Conservation (phyloP, 108 stramenopile species). For the Skeletonema grethae region DNA sequence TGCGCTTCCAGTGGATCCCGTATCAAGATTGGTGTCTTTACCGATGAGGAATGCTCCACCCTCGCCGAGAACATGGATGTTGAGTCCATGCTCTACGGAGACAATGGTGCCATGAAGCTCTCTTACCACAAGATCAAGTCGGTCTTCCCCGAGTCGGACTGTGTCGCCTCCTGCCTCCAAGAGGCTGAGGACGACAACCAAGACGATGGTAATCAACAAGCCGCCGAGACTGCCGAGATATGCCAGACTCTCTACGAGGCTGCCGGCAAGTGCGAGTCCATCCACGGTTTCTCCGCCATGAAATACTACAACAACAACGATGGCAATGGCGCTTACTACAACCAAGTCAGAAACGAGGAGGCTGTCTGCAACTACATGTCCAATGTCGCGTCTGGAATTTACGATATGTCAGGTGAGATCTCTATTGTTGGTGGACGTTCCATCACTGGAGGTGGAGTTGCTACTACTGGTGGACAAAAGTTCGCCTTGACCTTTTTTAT, state of each 20-base stretch:
- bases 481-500: conserved; percentile 85
- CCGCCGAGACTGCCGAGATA: conserved; percentile 59
- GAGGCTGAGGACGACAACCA: conserved; percentile 29
- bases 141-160: conserved; percentile 59
- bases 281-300: conserved; percentile 70
- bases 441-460: conserved; percentile 37
- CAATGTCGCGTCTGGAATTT: conserved; percentile 25
- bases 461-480: conserved; percentile 83
- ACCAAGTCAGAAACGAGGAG: conserved; percentile 72
- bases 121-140: conserved; percentile 72
- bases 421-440: conserved; percentile 54
- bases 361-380: conserved; percentile 72
- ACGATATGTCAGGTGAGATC: conserved; percentile 44
- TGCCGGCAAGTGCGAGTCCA: conserved; percentile 84
- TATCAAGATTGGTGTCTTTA: conserved; percentile 89
- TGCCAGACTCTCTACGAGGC: conserved; percentile 74
- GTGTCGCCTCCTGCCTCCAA: conserved; percentile 66
- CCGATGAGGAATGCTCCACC: conserved; percentile 69
- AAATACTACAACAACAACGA: conserved; percentile 46
- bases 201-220: conserved; percentile 36
- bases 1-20: conserved; percentile 71
- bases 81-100: conserved; percentile 63
- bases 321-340: conserved; percentile 56
- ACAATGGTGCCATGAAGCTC: conserved; percentile 48
- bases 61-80: conserved; percentile 65